Base-by-base conservation (phyloP, 805 yeast species). In the Kazachstania bromeliacearum region DNA sequence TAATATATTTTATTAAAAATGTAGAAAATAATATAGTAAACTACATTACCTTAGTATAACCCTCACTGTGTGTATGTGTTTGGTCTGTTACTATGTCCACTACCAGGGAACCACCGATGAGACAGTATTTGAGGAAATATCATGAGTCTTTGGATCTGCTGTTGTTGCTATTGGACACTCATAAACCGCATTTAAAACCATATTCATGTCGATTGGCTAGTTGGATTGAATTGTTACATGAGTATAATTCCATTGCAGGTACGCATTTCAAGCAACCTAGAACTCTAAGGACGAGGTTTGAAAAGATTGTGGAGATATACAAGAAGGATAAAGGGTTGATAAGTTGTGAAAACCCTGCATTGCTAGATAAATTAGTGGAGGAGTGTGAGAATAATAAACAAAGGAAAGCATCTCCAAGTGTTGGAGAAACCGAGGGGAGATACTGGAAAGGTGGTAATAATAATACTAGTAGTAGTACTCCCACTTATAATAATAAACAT, bases 181-280 rank as follows among this genome's bases (percentile, higher is more conserved):
- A 48, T 28, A 51, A 53, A 30, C 61, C 61, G 2, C 59, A 53
- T 38, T 31, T 50, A 32, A 49, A 53, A 35, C 45, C 52, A 1
- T 48, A 51, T 30, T 43, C 55, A 3, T 44, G 44, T 25, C 37
- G 53, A 16, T 38, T 47, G 35, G 44, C 44, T 10, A 48, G 57
- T 6, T 58, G 63, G 63, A 34, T 39, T 4, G 38, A 35, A 14
- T 43, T 58, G 18, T 31, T 56, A 22, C 37, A 44, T 13, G 48
- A 47, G 20, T 58, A 52, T 35, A 58, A 57, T 40, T 13, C 28
- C 2, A 32, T 29, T 10, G 45, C 55, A 2, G 53, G 47, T 9
- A 41, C 43, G 8, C 39, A 39, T 7, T 54, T 53, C 25, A 50
- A 48, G 24, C 62, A 57, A 34, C 45, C 46, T 19, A 47, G 62